Percentiles rank a stretch among this genome's conserved stretches.
Conservation (phyloP, 345 rosid species). For the Zanthoxylum bungeanum region DNA sequence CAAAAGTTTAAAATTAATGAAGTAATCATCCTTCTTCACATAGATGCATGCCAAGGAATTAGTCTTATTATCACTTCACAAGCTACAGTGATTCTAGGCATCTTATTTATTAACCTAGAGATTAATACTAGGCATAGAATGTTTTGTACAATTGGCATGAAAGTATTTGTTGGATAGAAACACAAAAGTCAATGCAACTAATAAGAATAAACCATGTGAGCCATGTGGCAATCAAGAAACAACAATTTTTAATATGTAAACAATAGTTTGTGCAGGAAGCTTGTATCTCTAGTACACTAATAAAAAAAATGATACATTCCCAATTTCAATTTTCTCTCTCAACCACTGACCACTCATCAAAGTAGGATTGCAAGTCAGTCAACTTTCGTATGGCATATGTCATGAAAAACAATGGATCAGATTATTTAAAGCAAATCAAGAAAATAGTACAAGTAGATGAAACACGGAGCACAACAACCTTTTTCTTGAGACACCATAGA, state of each 20-base stretch:
- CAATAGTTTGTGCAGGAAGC: too few relatives aligned
- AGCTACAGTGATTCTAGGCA: background rate
- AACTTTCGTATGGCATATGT: background rate
- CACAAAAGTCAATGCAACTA: background rate
- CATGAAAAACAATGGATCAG: background rate
- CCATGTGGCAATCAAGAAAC: background rate
- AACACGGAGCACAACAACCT: background rate
- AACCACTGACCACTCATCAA: background rate
- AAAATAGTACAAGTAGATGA: background rate
- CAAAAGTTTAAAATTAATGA: background rate
- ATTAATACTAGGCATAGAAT: background rate
- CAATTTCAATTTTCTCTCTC: background rate
- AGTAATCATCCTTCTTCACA: background rate
- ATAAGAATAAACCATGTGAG: background rate
- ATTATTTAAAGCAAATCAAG: background rate
- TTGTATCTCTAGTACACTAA: background rate
- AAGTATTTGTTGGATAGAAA: background rate
- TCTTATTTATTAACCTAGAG: background rate
- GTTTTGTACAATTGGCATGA: background rate
- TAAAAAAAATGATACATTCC: background rate
- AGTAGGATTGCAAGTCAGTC: background rate
- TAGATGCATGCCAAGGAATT: background rate
- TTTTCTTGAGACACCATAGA: background rate
- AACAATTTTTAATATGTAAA: background rate
- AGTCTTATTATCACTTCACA: background rate